Percentiles rank a stretch among this genome's conserved stretches.
These are phyloP conservation scores for Conticribra weissflogii DNA, from an alignment of 108 stramenopile genomes.

Conservation along the genomic window DNA sequence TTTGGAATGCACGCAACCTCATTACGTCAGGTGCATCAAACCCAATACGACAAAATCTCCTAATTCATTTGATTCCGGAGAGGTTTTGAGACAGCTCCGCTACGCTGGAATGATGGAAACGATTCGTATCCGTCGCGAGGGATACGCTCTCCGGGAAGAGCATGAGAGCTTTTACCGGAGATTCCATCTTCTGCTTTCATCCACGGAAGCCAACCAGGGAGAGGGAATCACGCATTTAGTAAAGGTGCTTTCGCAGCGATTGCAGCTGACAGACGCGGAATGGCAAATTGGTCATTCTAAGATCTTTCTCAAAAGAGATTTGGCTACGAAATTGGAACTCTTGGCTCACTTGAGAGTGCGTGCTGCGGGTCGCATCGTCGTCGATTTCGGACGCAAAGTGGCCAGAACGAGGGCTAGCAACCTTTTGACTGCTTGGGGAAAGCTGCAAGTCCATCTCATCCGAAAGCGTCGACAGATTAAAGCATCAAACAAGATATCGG, in stretches of 20 bases:
- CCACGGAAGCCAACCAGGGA: constrained; percentile 56
- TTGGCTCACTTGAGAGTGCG: constrained; percentile 78
- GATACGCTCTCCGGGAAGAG: constrained; percentile 89
- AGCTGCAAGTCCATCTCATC: constrained; percentile 64
- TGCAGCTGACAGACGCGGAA: constrained; percentile 81
- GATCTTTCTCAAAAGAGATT: constrained; percentile 84
- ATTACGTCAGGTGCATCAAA: constrained; percentile 94
- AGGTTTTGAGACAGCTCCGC: constrained; percentile 89
- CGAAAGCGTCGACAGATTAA: constrained; percentile 37
- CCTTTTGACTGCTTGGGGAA: constrained; percentile 67
- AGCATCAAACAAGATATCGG: constrained; percentile 61
- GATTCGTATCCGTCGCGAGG: constrained; percentile 94
- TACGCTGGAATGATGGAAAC: constrained; percentile 99
- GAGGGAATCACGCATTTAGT: constrained; percentile 82
- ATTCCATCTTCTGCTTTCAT: constrained; percentile 76
- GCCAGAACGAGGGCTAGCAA: constrained; percentile 52
- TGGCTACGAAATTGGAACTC: constrained; percentile 80
- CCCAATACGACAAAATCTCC: constrained; percentile 82
- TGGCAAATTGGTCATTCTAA: constrained; percentile 93
- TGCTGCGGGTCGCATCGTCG: constrained; percentile 66
- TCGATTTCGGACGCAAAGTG: constrained; percentile 64
- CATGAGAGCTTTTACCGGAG: constrained; percentile 86
- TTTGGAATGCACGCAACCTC: constrained; percentile 86
- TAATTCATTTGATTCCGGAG: constrained; percentile 72
- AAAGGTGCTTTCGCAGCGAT: constrained; percentile 68